Conservation (phyloP, 352 stramenopile species). For the Pythium grandisporangium region DNA sequence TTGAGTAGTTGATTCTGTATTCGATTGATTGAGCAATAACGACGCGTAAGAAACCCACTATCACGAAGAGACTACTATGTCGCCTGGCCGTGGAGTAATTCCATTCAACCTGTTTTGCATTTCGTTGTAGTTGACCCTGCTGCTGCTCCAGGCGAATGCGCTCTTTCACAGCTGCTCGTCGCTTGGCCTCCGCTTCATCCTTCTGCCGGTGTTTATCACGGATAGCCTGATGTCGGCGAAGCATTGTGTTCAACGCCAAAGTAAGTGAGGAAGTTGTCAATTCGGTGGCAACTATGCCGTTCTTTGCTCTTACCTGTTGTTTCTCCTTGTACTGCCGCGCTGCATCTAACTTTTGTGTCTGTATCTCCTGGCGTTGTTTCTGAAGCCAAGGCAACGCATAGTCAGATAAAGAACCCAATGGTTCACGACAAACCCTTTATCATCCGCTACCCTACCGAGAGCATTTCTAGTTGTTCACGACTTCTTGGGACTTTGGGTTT, state of each 20-base stretch:
- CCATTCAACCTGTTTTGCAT: slow-evolving; percentile 24
- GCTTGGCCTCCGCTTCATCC: slow-evolving; percentile 23
- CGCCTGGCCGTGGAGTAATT: not conserved
- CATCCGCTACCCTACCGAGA: slow-evolving; percentile 17
- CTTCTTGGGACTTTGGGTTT: slow-evolving; percentile 17
- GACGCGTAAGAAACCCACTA: too few relatives aligned
- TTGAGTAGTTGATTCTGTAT: slow-evolving; percentile 32
- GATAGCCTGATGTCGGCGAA: not conserved
- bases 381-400: slow-evolving; percentile 3
- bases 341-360: slow-evolving; percentile 30
- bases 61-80: too few relatives aligned
- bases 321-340: slow-evolving; percentile 44
- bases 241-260: too few relatives aligned
- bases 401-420: not conserved
- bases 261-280: too few relatives aligned
- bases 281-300: not conserved
- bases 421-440: too few relatives aligned
- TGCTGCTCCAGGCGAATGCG: slow-evolving; percentile 39
- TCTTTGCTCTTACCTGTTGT: slow-evolving; percentile 28
- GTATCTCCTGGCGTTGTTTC: slow-evolving; percentile 39
- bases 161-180: slow-evolving; percentile 24
- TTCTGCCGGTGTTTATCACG: slow-evolving; percentile 31
- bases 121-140: slow-evolving; percentile 17
- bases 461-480: slow-evolving; percentile 40
- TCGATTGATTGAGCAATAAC: too few relatives aligned